These are phyloP conservation scores for Yamadazyma friedrichii DNA, from an alignment of 1,139 yeast species.

Conservation along the genomic window DNA sequence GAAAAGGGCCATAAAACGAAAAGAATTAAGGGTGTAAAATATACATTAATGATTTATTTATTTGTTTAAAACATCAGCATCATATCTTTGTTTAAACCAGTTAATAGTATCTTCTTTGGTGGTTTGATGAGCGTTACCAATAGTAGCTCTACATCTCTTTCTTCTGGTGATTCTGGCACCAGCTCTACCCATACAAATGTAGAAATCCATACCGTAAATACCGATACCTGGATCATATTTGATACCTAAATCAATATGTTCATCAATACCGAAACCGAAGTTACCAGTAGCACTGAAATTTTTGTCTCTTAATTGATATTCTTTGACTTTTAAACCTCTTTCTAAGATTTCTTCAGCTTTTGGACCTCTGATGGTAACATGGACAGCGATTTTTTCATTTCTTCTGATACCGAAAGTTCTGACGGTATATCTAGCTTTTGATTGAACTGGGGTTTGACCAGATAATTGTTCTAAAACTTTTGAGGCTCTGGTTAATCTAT, in stretches of 20 bases:
- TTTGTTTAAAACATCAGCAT: constrained; percentile 93
- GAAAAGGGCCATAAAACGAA: too few species aligned
- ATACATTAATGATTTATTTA: constrained; percentile 30
- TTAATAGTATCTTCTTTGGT: constrained; percentile 90
- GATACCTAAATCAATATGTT: constrained; percentile 99
- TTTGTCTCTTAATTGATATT: constrained; percentile 90
- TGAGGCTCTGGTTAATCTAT: constrained; percentile 99
- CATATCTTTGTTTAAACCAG: constrained; percentile 99
- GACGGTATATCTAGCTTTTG: constrained; percentile 99
- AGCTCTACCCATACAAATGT: constrained; percentile 99
- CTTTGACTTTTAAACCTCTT: constrained; percentile 99
- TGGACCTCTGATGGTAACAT: constrained; percentile 99
- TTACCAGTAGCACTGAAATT: constrained; percentile 99
- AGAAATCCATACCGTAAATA: constrained; percentile 99
- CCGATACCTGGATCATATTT: constrained; percentile 99
- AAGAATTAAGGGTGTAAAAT: constrained; percentile 1
- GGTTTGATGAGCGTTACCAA: constrained; percentile 94
- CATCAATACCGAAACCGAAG: constrained; percentile 99
- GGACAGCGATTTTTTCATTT: constrained; percentile 99
- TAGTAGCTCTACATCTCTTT: constrained; percentile 88
- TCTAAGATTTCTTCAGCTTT: constrained; percentile 99
- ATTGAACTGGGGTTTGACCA: constrained; percentile 99
- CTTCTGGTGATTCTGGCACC: constrained; percentile 99
- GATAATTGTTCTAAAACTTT: constrained; percentile 99
- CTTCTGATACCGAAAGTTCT: constrained; percentile 99